Evolutionary conservation across 345 rosid species (phyloP), one percentile per base, ranked within the genome.

Genomic region (Aurinia saxatilis): DNA sequence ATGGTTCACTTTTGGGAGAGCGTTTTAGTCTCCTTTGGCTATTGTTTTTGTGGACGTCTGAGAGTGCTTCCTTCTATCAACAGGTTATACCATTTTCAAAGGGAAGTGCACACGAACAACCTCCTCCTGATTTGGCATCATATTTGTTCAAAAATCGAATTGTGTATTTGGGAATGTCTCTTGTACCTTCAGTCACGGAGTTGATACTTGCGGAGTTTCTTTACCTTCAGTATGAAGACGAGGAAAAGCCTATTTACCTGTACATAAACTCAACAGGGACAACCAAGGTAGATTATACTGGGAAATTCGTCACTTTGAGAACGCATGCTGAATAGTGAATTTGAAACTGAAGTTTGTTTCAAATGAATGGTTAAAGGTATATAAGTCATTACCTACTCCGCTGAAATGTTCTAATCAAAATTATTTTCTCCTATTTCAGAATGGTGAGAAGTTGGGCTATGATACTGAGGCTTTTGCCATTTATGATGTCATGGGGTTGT

Each of bases 221-320:
- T 60, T 89, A 87, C 78, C 99, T 93, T 69, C 87, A 85, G 76
- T 83, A 80, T 71, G 86, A 83, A 75, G 95, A 85, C 63, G 80
- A 71, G 25, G 82, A 82, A 54, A 85, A 85, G 68, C 99, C 99
- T 63, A 87, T 93, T 30, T 93, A 87, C 79, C 73, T 89, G 30
- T 93, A 89, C 78, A 81, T 93, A 65, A 93, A 93, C 77, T 93
- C 99, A 40, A 89, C 95, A 7, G 99, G 99, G 57, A 93, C 91
- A 54, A 83, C 86, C 48, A 84, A 87, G 96, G 99, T 90, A 63
- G 39, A 27, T 54, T 50, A 50, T 42, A 8, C 17, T 78, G 15
- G 13, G 56, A 46, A 6, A 14, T 57, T 21, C 7, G 11, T 8
- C 35, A 25, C 11, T 41, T 45, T 42, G 15, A 49, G 23, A 63